These are phyloP conservation scores for Limtongia smithiae DNA, from an alignment of 805 yeast species.

Conservation along the genomic window DNA sequence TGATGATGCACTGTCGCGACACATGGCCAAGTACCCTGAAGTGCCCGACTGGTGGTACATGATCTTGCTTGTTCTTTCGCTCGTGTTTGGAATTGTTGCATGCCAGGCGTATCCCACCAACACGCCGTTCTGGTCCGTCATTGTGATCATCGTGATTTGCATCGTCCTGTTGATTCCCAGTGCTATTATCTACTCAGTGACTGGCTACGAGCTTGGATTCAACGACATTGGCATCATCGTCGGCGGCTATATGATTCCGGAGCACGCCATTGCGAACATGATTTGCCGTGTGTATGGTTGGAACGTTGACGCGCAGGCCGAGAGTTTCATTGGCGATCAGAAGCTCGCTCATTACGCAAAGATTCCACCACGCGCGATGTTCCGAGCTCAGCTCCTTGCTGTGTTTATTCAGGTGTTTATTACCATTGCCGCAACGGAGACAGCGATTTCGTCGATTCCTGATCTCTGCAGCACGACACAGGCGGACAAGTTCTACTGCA, in stretches of 20 bases:
- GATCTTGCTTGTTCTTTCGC: conserved; percentile 44
- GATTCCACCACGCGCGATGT: conserved; percentile 49
- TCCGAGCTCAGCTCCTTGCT: conserved; percentile 51
- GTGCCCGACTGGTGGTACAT: conserved; percentile 45
- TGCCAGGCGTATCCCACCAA: conserved; percentile 44
- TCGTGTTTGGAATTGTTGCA: conserved; percentile 33
- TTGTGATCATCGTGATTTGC: conserved; percentile 46
- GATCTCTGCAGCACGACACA: conserved; percentile 47
- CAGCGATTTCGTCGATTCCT: conserved; percentile 30
- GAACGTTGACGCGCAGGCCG: conserved; percentile 51
- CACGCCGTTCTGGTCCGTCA: conserved; percentile 61
- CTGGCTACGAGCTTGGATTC: conserved; percentile 57
- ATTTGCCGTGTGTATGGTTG: conserved; percentile 58
- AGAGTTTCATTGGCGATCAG: conserved; percentile 51
- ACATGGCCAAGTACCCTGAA: conserved; percentile 55
- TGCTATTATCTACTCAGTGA: conserved; percentile 57
- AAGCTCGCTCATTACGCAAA: conserved; percentile 56
- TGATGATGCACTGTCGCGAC: conserved; percentile 42
- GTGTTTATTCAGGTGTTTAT: conserved; percentile 46
- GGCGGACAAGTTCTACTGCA: conserved; percentile 47
- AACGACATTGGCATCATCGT: conserved; percentile 61
- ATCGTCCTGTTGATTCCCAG: conserved; percentile 55
- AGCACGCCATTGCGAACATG: conserved; percentile 59
- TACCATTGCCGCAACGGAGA: conserved; percentile 42
- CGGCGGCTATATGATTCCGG: conserved; percentile 62